Evolutionary conservation across 2,329 filamentous ascomycete genomes (phyloP).

Genomic region (Alternaria sp.): DNA sequence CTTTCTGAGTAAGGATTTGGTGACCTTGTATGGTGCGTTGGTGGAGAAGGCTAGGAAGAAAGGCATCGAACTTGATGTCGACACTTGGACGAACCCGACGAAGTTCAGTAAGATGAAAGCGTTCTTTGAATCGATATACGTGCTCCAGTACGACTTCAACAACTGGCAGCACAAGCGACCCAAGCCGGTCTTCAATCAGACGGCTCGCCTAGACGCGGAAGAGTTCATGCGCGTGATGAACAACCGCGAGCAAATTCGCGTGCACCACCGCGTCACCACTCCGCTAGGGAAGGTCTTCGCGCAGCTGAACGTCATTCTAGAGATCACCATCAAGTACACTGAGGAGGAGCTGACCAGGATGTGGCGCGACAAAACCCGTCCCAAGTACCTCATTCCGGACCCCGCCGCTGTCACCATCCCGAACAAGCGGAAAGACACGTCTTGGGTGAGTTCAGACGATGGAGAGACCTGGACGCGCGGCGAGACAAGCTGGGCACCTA

Average conservation of each 20-base stretch:
- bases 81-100: not conserved
- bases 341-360: not conserved
- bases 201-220: not conserved
- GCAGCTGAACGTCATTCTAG: not conserved
- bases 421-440: not conserved
- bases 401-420: not conserved
- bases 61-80: not conserved
- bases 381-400: not conserved
- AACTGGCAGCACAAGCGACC: not conserved
- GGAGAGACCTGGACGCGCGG: not conserved
- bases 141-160: not conserved
- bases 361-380: not conserved
- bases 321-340: not conserved
- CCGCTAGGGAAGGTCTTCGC: not conserved
- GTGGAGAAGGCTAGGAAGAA: not conserved
- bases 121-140: not conserved
- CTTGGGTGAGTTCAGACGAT: not conserved
- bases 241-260: not conserved
- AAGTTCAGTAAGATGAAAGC: not conserved
- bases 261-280: not conserved
- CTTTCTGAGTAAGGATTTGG: not conserved
- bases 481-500: not conserved
- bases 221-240: not conserved
- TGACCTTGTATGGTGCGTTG: not conserved
- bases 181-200: not conserved